Evolutionary conservation across 441 rosid species (phyloP).

Genomic region (Eutrema salsugineum): DNA sequence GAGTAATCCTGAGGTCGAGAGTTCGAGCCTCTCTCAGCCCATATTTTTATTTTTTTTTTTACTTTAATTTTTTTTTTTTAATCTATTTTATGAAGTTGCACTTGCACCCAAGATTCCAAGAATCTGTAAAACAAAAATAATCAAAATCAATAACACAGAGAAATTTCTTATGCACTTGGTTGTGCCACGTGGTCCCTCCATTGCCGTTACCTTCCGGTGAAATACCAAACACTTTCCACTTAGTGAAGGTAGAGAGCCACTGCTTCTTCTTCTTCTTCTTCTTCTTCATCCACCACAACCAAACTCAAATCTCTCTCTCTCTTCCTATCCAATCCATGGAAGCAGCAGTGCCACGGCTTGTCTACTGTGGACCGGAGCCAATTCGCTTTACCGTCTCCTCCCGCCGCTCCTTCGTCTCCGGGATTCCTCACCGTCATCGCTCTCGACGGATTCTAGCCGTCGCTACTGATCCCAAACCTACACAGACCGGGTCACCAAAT

Average conservation of each 20-base stretch:
- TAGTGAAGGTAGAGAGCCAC: background rate
- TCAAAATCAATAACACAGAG: background rate
- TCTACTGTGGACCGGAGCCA: slow-evolving; percentile 56
- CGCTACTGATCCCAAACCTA: slow-evolving; percentile 71
- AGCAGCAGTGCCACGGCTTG: slow-evolving; percentile 59
- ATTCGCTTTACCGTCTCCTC: slow-evolving; percentile 37
- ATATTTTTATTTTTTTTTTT: slow-evolving; percentile 1
- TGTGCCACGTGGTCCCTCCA: slow-evolving; percentile 60
- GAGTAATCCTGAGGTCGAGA: slow-evolving; percentile 96
- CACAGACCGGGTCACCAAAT: slow-evolving; percentile 35
- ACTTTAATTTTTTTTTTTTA: too few species aligned
- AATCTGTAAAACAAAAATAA: background rate
- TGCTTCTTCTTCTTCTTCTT: slow-evolving; percentile 16
- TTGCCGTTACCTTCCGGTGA: slow-evolving; percentile 28
- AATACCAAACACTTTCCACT: background rate
- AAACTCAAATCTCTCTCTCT: background rate
- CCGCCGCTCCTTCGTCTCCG: slow-evolving; percentile 29
- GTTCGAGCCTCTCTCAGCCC: slow-evolving; percentile 97
- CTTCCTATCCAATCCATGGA: slow-evolving; percentile 47
- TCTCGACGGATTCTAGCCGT: slow-evolving; percentile 53
- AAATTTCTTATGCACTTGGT: slow-evolving; percentile 26
- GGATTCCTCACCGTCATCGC: slow-evolving; percentile 29
- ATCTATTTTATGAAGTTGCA: too few species aligned
- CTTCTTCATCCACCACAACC: background rate
- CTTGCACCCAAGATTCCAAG: too few species aligned